Evolutionary conservation across 2,329 filamentous ascomycete genomes (phyloP).

Genomic region (Penicillium sclerotigenum): DNA sequence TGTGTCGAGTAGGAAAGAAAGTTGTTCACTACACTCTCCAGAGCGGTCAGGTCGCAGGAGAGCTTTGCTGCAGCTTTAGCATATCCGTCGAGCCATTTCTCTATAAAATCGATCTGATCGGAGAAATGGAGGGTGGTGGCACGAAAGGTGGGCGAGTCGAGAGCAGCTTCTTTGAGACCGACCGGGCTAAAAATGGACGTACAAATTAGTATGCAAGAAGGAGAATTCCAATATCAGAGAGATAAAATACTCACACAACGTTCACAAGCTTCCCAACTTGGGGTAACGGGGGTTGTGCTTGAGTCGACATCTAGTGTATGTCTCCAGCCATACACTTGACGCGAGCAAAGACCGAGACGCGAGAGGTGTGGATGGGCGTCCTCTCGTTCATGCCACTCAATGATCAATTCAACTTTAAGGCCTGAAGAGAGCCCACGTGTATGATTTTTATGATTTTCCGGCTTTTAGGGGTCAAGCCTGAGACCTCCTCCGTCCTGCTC

Average conservation of each 20-base stretch:
- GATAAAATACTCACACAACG: slow-evolving; percentile 39
- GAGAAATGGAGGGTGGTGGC: slow-evolving; percentile 80
- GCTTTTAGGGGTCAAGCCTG: slow-evolving; percentile 10
- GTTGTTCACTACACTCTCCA: slow-evolving; percentile 75
- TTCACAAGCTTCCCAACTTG: slow-evolving; percentile 47
- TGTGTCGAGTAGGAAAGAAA: slow-evolving; percentile 76
- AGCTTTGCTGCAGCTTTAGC: slow-evolving; percentile 61
- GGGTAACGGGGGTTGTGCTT: slow-evolving; percentile 37
- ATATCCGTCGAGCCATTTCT: slow-evolving; percentile 83
- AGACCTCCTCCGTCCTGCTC: slow-evolving; percentile 13
- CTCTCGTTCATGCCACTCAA: not conserved
- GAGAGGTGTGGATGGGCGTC: not conserved
- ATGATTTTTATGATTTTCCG: slow-evolving; percentile 14
- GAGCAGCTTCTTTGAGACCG: slow-evolving; percentile 85
- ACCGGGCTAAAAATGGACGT: slow-evolving; percentile 61
- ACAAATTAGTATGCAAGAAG: slow-evolving; percentile 12
- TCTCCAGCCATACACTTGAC: slow-evolving; percentile 35
- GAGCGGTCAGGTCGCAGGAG: slow-evolving; percentile 62
- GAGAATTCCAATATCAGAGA: not conserved
- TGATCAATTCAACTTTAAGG: slow-evolving; percentile 8
- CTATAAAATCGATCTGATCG: slow-evolving; percentile 86
- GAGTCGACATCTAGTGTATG: slow-evolving; percentile 42
- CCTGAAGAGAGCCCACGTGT: slow-evolving; percentile 15
- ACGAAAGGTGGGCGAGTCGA: slow-evolving; percentile 95
- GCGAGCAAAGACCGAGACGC: slow-evolving; percentile 13